Base-by-base conservation (phyloP, 1,284 basidiomycete genomes). In the Erythrobasidium hasegawianum region DNA sequence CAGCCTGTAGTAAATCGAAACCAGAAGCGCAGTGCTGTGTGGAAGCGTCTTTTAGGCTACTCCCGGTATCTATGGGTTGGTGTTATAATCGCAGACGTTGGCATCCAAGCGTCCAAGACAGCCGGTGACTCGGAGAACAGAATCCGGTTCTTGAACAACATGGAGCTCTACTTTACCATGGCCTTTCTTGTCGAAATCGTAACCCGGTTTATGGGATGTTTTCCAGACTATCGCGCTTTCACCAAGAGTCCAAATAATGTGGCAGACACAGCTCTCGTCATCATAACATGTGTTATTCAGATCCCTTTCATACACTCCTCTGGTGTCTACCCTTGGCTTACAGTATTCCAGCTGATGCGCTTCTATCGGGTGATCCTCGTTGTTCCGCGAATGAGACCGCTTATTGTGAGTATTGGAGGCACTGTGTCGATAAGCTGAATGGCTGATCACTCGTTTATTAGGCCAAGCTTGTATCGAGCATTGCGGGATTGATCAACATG, bases 361-460 rank as follows among this genome's bases (percentile, higher is more conserved):
- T 97, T 97, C 80, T 97, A 98, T 77, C 83, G 95, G 1, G 90
- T 97, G 38, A 94, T 97, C 73, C 77, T 97, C 49, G 88, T 87
- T 50, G 83, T 95, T 14, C 92, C 92, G 1, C 81, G 89, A 62
- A 93, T 93, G 88, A 85, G 84, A 68, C 85, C 86, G 2, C 78
- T 91, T 54, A 76, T 92, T 77, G 88, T 90, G 69, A 67, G 85
- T 75, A 73, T 72, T 7, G 58, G 75, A 66, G 69, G 75, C 68
- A 26, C 2, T 18, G 5, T 38, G 27, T 22, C 7, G 2, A 1
- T 41, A 10, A 10, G 13, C 20, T 49, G n/a, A n/a, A 50, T 33
- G 16, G 29, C 18, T 52, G 22, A 39, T 38, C 49, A 13, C 41
- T 18, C n/a, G 0, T 71, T n/a, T n/a, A n/a, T n/a, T n/a, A 92